These are phyloP conservation scores for Coemansia sp. DNA, from an alignment of 192 early-diverging fungal genomes.

Conservation along the genomic window DNA sequence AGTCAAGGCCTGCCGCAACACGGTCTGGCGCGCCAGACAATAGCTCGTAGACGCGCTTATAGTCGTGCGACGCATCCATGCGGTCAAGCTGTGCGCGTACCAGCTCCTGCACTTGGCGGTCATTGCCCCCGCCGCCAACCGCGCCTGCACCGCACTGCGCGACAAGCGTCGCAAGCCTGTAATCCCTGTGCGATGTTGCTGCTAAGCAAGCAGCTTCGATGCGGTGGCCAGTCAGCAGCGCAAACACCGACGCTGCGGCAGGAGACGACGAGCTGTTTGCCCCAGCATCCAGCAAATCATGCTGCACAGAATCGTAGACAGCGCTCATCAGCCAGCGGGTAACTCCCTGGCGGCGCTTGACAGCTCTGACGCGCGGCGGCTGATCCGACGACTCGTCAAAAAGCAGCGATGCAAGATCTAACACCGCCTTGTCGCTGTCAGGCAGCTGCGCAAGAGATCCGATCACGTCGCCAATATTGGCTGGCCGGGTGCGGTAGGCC, in stretches of 20 bases:
- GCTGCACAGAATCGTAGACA: slow-evolving; percentile 53
- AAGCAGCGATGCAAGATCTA: slow-evolving; percentile 40
- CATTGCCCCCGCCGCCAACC: slow-evolving; percentile 60
- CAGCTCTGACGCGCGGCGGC: slow-evolving; percentile 21
- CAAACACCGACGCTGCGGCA: slow-evolving; percentile 53
- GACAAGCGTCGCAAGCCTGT: slow-evolving; percentile 75
- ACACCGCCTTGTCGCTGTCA: slow-evolving; percentile 14
- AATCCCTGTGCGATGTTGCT: slow-evolving; percentile 65
- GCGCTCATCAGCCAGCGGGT: slow-evolving; percentile 66
- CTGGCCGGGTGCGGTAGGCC: slow-evolving; percentile 1
- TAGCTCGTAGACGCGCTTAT: slow-evolving; percentile 61
- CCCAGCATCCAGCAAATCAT: slow-evolving; percentile 35
- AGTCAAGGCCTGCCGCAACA: slow-evolving; percentile 60
- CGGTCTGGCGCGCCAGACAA: slow-evolving; percentile 49
- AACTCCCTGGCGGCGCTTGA: slow-evolving; percentile 59
- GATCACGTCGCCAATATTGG: not conserved
- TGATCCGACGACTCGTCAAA: slow-evolving; percentile 22
- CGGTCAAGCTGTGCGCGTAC: slow-evolving; percentile 33
- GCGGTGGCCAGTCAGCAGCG: slow-evolving; percentile 60
- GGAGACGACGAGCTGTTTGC: slow-evolving; percentile 16
- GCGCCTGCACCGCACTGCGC: slow-evolving; percentile 58
- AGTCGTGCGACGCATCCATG: slow-evolving; percentile 17
- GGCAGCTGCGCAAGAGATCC: not conserved
- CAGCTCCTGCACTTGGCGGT: slow-evolving; percentile 35
- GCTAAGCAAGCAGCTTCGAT: slow-evolving; percentile 64